These are phyloP conservation scores for Colletotrichum horii DNA, from an alignment of 2,329 filamentous ascomycete genomes.

Conservation along the genomic window DNA sequence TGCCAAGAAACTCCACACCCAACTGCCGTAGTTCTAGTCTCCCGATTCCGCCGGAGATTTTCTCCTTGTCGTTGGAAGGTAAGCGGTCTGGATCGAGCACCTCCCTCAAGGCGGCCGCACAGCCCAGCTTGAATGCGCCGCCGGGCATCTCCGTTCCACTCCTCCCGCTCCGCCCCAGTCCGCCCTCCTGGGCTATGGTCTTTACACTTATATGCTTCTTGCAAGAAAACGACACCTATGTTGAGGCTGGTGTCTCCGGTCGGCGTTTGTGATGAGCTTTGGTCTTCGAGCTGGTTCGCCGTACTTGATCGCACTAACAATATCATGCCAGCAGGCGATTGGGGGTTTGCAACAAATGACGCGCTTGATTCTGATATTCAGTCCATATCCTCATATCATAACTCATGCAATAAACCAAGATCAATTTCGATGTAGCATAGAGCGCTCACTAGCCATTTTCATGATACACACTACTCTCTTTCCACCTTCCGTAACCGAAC, in stretches of 20 bases:
- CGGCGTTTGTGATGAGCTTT: background rate
- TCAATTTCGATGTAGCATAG: background rate
- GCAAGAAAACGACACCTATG: background rate
- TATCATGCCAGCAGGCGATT: background rate
- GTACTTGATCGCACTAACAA: background rate
- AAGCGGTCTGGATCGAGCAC: background rate
- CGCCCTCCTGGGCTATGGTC: background rate
- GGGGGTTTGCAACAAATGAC: background rate
- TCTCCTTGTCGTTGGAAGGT: background rate
- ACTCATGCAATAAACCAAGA: background rate
- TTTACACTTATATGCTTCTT: background rate
- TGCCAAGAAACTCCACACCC: background rate
- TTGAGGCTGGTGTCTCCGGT: background rate
- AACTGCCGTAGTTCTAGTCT: background rate
- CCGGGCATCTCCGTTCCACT: background rate
- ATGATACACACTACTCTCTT: background rate
- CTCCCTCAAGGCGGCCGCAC: background rate
- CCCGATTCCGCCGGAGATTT: background rate
- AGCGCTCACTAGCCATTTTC: background rate
- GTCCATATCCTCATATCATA: background rate
- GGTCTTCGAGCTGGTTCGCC: background rate
- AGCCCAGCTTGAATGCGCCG: background rate
- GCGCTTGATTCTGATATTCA: rapidly evolving
- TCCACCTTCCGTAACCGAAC: background rate
- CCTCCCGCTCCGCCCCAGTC: background rate